Conservation (phyloP, 2,329 filamentous ascomycete species). For the Aaosphaeria pasadenensis region DNA sequence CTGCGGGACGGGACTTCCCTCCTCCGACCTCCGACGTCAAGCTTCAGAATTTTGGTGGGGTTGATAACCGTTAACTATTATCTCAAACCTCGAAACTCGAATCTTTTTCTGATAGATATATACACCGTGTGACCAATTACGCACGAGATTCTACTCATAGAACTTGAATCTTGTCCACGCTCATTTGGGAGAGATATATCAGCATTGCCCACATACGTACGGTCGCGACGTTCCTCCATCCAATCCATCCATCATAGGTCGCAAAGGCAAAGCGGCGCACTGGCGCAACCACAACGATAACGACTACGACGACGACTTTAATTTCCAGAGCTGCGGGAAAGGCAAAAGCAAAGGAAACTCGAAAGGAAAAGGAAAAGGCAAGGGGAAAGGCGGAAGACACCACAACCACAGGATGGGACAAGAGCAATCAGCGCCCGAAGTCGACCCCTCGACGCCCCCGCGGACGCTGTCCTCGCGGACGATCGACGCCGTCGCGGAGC, state of each 20-base stretch:
- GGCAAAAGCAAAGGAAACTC: constrained; percentile 16
- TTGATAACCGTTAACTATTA: too few relatives aligned
- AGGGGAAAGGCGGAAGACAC: background rate
- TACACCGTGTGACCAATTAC: too few relatives aligned
- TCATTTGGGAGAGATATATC: too few relatives aligned
- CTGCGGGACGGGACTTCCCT: too few relatives aligned
- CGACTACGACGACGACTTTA: constrained; percentile 27
- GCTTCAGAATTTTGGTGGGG: too few relatives aligned
- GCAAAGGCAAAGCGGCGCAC: constrained; percentile 19
- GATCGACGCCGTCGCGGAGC: constrained; percentile 72
- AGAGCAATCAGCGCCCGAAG: constrained; percentile 67
- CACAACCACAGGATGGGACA: constrained; percentile 72
- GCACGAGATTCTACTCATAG: too few relatives aligned
- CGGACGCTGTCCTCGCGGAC: constrained; percentile 65
- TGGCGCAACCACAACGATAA: too few relatives aligned
- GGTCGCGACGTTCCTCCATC: background rate
- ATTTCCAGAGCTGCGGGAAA: constrained; percentile 21
- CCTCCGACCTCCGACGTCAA: too few relatives aligned
- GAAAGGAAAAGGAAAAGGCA: constrained; percentile 21
- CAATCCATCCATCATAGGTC: constrained; percentile 46
- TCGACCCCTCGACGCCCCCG: constrained; percentile 64
- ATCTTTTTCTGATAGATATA: too few relatives aligned
- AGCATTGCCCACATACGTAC: too few relatives aligned
- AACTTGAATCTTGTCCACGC: too few relatives aligned
- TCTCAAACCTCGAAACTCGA: too few relatives aligned